phyloP scores from a whole-genome alignment of 164 flowering plant species.

The Liquidambar formosana region DNA sequence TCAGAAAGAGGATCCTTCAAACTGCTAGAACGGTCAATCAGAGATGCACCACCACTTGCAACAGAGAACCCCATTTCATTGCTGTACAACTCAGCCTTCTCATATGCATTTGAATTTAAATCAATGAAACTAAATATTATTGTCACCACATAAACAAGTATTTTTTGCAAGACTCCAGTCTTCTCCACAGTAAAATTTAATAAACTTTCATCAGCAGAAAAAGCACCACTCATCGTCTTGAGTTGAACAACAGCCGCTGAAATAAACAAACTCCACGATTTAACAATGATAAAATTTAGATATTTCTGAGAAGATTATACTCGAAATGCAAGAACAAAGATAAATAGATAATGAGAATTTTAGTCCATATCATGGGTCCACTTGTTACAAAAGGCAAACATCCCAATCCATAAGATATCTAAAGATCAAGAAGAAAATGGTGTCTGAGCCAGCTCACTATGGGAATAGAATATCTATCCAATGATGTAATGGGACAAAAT shows the following conservation, averaged over 20 bases:
- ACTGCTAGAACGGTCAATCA: slow-evolving; percentile 33
- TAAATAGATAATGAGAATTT: too few relatives aligned
- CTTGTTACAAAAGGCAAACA: too few relatives aligned
- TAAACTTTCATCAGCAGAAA: slow-evolving; percentile 62
- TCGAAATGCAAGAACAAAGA: not conserved
- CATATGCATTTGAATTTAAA: slow-evolving; percentile 37
- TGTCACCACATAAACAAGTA: slow-evolving; percentile 73
- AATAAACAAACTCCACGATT: slow-evolving; percentile 22
- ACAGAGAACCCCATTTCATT: slow-evolving; percentile 24
- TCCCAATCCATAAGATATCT: too few relatives aligned
- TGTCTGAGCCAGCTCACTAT: too few relatives aligned
- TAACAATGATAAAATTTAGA: not conserved
- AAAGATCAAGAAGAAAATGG: too few relatives aligned
- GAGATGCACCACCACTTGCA: slow-evolving; percentile 22
- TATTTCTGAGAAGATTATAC: not conserved
- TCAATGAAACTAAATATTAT: slow-evolving; percentile 68
- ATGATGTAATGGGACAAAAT: too few relatives aligned
- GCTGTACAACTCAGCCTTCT: slow-evolving; percentile 34
- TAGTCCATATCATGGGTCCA: too few relatives aligned
- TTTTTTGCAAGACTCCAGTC: slow-evolving; percentile 53
- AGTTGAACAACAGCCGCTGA: slow-evolving; percentile 91
- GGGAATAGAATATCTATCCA: too few relatives aligned
- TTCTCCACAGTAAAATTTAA: slow-evolving; percentile 47
- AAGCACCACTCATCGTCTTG: slow-evolving; percentile 60
- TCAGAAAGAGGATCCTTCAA: slow-evolving; percentile 31